Base-by-base conservation (phyloP, 2,329 filamentous ascomycete genomes). In the Ophiostoma triangulosporum region DNA sequence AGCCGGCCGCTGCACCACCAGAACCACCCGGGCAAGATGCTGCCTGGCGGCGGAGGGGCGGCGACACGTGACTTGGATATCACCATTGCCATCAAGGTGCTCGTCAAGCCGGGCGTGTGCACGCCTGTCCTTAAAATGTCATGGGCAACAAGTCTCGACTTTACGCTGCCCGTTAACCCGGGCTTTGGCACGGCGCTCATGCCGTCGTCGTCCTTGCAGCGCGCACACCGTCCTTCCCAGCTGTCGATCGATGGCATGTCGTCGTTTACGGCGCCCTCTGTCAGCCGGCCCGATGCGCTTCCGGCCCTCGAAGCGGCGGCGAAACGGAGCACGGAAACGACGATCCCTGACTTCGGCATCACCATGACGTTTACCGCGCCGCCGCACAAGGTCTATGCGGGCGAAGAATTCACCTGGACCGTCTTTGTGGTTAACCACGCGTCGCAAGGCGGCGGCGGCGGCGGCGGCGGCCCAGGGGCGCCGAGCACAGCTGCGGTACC, bases 341-440 rank as follows among this genome's bases (percentile, higher is more conserved):
- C 70, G 50, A 64, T 79, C 36, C 75, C 76, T 3, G 76, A 84
- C 56, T 78, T 86, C 50, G 85, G 84, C 55, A 77, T 91, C 54
- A 87, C 83, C 33, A 80, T 91, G 69, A 88, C 84, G 38, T 83
- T 93, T 62, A 78, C 76, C 6, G 81, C 77, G 0, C 84, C 84
- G 32, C 56, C 66, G 12, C 62, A 67, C 22, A 71, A 75, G 52
- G 72, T 87, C 24, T 73, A 71, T 54, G 75, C 81, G 0, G 84
- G 84, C 35, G 74, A 86, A 46, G 72, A 81, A 50, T 89, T 93
- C 64, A 70, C 72, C 38, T 88, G 87, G 82, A 77, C 76, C 32
- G 75, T 90, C 15, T 85, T 88, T 62, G 81, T 90, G 35, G 83
- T 88, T 58, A 93, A 91, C 65, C 79, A 83, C 49, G 80, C 77